A percentile compares a stretch with the other conserved stretches of the same genome.
Conservation (phyloP, 495 filamentous ascomycete species). For the Ramalina peruviana region DNA sequence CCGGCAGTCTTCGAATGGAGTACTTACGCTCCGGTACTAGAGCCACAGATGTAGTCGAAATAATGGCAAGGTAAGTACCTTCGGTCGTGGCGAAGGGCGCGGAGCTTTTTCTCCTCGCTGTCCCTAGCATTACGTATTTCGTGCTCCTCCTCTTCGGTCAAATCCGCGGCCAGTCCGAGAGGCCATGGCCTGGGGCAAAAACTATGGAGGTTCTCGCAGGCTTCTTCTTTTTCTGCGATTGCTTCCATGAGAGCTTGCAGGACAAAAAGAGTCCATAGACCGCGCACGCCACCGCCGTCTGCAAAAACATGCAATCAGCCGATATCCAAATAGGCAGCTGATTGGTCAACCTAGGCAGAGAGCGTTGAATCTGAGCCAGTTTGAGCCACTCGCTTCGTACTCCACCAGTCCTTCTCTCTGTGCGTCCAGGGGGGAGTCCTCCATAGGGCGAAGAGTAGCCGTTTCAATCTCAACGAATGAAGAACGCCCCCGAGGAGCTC, state of each 20-base stretch:
- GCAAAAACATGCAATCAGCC: background rate
- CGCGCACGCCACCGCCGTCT: conserved; percentile 14
- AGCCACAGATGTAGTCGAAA: conserved; percentile 11
- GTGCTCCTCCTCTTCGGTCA: background rate
- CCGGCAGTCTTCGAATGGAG: background rate
- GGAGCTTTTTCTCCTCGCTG: background rate
- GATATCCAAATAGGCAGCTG: background rate
- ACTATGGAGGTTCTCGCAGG: conserved; percentile 2
- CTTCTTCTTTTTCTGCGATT: conserved; percentile 6
- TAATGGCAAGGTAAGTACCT: conserved; percentile 16
- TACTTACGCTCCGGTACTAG: conserved; percentile 13
- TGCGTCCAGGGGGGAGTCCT: background rate
- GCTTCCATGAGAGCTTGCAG: conserved; percentile 9
- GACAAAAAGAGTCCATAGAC: conserved; percentile 10
- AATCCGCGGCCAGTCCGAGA: conserved; percentile 2
- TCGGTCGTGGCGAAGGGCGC: background rate
- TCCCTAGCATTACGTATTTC: background rate
- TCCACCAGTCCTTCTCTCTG: background rate
- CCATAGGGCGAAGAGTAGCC: background rate
- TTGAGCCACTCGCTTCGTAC: too few species aligned
- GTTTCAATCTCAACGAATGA: background rate
- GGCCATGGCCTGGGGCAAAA: conserved; percentile 8
- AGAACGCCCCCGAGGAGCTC: background rate
- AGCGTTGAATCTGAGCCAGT: background rate
- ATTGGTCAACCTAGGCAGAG: background rate